Conservation (phyloP, 2,329 filamentous ascomycete genomes). For the Neofusicoccum kwambonambiense region DNA sequence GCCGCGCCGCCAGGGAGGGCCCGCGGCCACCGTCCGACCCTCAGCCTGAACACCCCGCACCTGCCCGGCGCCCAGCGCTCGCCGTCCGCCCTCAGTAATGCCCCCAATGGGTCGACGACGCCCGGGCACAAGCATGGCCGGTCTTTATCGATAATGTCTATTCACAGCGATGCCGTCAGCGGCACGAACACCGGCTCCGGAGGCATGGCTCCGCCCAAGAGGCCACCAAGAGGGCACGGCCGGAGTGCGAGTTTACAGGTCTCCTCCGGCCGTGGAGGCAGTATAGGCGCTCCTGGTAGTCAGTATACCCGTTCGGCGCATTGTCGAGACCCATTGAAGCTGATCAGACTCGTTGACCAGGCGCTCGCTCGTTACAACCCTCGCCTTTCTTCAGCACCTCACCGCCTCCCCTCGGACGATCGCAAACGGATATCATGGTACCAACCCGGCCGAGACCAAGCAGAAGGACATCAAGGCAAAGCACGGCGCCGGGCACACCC, state of each 20-base stretch:
- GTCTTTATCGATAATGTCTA: conserved; percentile 51
- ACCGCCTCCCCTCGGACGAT: conserved; percentile 35
- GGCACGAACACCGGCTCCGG: conserved; percentile 8
- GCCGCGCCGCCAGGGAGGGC: conserved; percentile 11
- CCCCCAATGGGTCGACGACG: conserved; percentile 27
- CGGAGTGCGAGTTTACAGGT: conserved; percentile 83
- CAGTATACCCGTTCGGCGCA: conserved; percentile 31
- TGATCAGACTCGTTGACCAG: neutral
- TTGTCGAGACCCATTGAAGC: conserved; percentile 8
- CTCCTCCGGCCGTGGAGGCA: conserved; percentile 43
- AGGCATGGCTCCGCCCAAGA: conserved; percentile 28
- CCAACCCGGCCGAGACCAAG: conserved; percentile 28
- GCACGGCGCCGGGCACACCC: conserved; percentile 33
- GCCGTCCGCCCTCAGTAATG: conserved; percentile 8
- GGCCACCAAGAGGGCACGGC: conserved; percentile 64
- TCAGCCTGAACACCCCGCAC: conserved; percentile 56
- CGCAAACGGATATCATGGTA: conserved; percentile 29
- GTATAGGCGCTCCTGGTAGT: conserved; percentile 22
- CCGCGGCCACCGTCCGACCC: conserved; percentile 64
- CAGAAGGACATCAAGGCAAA: conserved; percentile 8
- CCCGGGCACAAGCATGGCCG: conserved; percentile 39
- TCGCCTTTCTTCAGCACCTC: conserved; percentile 44
- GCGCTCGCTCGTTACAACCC: conserved; percentile 29
- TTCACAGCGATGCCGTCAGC: conserved; percentile 23
- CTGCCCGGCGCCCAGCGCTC: conserved; percentile 4